These are phyloP conservation scores for Zymoseptoria passerinii DNA, from an alignment of 2,329 filamentous ascomycete species.

Conservation along the genomic window DNA sequence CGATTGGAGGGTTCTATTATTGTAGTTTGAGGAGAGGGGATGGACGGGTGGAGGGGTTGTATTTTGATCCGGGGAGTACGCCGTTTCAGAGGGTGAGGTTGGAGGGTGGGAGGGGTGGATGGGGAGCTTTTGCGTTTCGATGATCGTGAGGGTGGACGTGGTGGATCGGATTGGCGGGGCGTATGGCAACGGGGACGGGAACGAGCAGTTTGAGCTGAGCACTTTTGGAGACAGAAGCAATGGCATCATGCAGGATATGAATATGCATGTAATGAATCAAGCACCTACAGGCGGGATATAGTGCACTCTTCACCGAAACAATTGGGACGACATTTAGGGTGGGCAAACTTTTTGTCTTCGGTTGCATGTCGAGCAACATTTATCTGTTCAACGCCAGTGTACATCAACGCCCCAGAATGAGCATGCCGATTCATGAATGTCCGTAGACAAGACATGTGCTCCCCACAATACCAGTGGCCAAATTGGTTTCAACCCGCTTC, in stretches of 20 bases:
- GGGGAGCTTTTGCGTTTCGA: constrained; percentile 34
- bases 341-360: background rate
- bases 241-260: too few relatives aligned
- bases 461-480: background rate
- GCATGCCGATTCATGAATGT: background rate
- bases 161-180: background rate
- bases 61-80: constrained; percentile 47
- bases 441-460: background rate
- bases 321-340: background rate
- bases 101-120: constrained; percentile 31
- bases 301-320: too few relatives aligned
- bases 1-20: constrained; percentile 49
- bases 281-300: too few relatives aligned
- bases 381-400: background rate
- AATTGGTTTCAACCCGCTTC: background rate
- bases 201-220: too few relatives aligned
- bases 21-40: constrained; percentile 40
- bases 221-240: too few relatives aligned
- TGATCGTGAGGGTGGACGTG: constrained; percentile 11
- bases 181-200: too few relatives aligned
- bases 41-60: constrained; percentile 44
- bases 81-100: constrained; percentile 47
- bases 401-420: background rate
- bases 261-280: too few relatives aligned
- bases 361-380: background rate